phyloP scores from a whole-genome alignment of 1,284 basidiomycete species.

The Cerrena zonata region DNA sequence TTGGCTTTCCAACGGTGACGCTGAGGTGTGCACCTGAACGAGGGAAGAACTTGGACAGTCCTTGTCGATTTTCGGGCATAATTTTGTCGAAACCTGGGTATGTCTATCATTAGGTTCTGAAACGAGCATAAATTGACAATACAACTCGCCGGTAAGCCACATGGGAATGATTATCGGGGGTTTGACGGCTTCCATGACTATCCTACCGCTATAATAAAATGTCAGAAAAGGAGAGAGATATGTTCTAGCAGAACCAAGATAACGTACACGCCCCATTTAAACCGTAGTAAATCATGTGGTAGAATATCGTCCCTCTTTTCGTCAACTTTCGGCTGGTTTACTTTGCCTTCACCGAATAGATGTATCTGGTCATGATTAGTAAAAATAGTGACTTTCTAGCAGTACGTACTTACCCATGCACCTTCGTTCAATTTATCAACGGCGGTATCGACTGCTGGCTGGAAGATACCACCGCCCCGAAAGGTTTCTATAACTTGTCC shows the following conservation, averaged over 20 bases:
- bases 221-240: conserved; percentile 3
- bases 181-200: conserved; percentile 71
- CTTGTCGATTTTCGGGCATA: conserved; percentile 78
- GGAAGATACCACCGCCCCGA: conserved; percentile 85
- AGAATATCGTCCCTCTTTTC: background rate
- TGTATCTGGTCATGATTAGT: conserved; percentile 58
- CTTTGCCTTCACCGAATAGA: conserved; percentile 89
- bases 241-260: background rate
- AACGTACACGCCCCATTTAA: conserved; percentile 95
- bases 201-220: conserved; percentile 55
- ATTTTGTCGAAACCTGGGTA: conserved; percentile 75
- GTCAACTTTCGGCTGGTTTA: conserved; percentile 61
- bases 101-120: background rate
- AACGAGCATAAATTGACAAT: background rate
- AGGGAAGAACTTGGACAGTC: conserved; percentile 70
- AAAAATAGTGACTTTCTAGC: background rate
- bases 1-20: conserved; percentile 68
- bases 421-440: conserved; percentile 77
- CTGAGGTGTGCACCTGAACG: conserved; percentile 54
- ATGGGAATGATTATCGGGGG: conserved; percentile 88
- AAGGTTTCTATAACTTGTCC: conserved; percentile 94
- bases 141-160: conserved; percentile 68
- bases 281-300: conserved; percentile 53
- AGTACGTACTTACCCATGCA: conserved; percentile 64
- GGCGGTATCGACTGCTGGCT: conserved; percentile 79